These are phyloP conservation scores for Coleophoma eucalyptorum DNA, from an alignment of 2,329 filamentous ascomycete species.

Conservation along the genomic window DNA sequence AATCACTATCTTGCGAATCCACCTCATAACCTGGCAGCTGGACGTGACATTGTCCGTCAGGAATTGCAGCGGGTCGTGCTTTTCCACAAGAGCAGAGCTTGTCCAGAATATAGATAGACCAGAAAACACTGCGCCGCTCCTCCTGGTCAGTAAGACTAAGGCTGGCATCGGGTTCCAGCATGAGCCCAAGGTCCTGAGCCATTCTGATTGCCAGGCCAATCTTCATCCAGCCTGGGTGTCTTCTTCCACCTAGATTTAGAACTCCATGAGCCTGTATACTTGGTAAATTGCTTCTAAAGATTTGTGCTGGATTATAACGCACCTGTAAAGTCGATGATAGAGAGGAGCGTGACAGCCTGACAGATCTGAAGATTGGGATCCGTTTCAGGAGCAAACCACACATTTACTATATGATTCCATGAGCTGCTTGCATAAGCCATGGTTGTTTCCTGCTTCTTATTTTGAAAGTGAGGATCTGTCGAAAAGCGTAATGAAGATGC, in stretches of 20 bases:
- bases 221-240: constrained; percentile 32
- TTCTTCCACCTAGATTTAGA: constrained; percentile 21
- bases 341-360: constrained; percentile 32
- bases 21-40: constrained; percentile 26
- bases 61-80: constrained; percentile 28
- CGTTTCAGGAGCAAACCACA: constrained; percentile 27
- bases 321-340: constrained; percentile 35
- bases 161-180: constrained; percentile 22
- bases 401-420: constrained; percentile 30
- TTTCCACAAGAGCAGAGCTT: constrained; percentile 31
- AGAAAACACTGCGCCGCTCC: constrained; percentile 31
- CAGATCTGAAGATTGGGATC: constrained; percentile 29
- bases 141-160: constrained; percentile 23
- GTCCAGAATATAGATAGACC: constrained; percentile 35
- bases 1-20: constrained; percentile 13
- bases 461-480: constrained; percentile 23
- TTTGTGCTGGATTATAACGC: constrained; percentile 4
- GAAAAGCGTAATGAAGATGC: constrained; percentile 28
- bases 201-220: constrained; percentile 28
- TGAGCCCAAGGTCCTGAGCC: constrained; percentile 30
- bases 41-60: constrained; percentile 28
- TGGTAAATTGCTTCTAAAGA: not conserved
- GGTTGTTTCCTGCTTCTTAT: constrained; percentile 17
- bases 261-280: not conserved
- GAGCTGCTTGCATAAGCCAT: constrained; percentile 26